A percentile compares a stretch with the other conserved stretches of the same genome.
These are phyloP conservation scores for Fusarium neocosmosporiellum DNA, from an alignment of 2,329 filamentous ascomycete species.

Conservation along the genomic window DNA sequence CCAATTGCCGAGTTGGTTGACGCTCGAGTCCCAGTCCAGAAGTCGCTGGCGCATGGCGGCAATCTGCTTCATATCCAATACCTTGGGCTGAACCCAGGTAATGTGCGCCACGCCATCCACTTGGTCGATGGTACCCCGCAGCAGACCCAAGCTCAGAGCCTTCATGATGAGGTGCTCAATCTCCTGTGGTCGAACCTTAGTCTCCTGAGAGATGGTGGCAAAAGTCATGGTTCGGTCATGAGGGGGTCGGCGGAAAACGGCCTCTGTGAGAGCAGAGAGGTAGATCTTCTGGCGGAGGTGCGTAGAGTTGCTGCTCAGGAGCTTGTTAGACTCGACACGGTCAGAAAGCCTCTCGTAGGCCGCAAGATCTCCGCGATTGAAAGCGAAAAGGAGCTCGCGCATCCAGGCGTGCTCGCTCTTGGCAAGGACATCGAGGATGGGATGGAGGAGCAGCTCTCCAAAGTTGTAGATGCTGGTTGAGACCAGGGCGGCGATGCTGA, in stretches of 20 bases:
- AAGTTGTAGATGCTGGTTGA: slow-evolving; percentile 99
- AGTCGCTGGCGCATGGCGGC: slow-evolving; percentile 89
- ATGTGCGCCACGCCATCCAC: slow-evolving; percentile 94
- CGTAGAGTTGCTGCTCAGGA: slow-evolving; percentile 81
- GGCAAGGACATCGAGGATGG: slow-evolving; percentile 86
- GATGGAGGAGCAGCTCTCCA: slow-evolving; percentile 96
- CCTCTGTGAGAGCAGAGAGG: slow-evolving; percentile 93
- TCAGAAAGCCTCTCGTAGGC: slow-evolving; percentile 86
- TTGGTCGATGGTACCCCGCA: slow-evolving; percentile 95
- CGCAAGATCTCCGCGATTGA: slow-evolving; percentile 92
- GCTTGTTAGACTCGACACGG: slow-evolving; percentile 82
- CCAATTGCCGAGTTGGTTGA: slow-evolving; percentile 97
- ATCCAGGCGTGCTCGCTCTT: slow-evolving; percentile 84
- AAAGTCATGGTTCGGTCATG: slow-evolving; percentile 97
- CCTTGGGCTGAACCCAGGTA: slow-evolving; percentile 99
- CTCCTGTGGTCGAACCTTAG: slow-evolving; percentile 88
- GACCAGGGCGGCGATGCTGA: slow-evolving; percentile 90
- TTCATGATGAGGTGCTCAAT: slow-evolving; percentile 99
- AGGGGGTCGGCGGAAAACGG: slow-evolving; percentile 93
- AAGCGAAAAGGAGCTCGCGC: slow-evolving; percentile 94
- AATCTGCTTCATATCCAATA: slow-evolving; percentile 95
- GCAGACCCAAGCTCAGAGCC: slow-evolving; percentile 90
- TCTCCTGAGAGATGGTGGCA: slow-evolving; percentile 87
- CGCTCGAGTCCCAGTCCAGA: slow-evolving; percentile 94
- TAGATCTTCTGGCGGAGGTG: slow-evolving; percentile 98